Percentiles rank a stretch among this genome's conserved stretches.
These are phyloP conservation scores for Colletotrichum tabaci DNA, from an alignment of 2,329 filamentous ascomycete species.

Conservation along the genomic window DNA sequence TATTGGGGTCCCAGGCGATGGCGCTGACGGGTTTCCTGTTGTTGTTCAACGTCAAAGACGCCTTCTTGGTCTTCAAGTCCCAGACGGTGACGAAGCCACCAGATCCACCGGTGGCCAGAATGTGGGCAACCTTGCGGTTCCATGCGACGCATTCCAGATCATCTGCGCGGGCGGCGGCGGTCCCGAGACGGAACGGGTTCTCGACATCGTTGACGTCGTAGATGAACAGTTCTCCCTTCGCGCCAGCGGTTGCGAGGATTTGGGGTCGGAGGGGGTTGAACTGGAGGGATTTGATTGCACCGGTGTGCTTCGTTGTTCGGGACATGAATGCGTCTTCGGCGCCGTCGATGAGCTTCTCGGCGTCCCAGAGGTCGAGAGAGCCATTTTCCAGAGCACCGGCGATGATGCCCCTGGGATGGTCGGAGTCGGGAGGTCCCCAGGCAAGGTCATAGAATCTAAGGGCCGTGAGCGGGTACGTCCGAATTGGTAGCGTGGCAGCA, in stretches of 20 bases:
- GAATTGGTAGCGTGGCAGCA: conserved; percentile 7
- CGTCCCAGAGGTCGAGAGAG: conserved; percentile 93
- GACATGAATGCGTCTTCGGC: conserved; percentile 84
- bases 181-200: conserved; percentile 91
- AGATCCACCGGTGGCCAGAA: conserved; percentile 92
- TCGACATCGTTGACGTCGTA: conserved; percentile 93
- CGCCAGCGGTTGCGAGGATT: conserved; percentile 91
- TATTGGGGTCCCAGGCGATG: conserved; percentile 97
- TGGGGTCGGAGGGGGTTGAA: conserved; percentile 96
- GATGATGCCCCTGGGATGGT: conserved; percentile 88
- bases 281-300: conserved; percentile 93
- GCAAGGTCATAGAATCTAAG: conserved; percentile 95
- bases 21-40: conserved; percentile 95
- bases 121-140: conserved; percentile 98
- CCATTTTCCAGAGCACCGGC: conserved; percentile 96
- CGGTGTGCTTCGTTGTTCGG: conserved; percentile 89
- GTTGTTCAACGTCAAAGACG: conserved; percentile 95
- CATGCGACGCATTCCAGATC: conserved; percentile 97
- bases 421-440: conserved; percentile 87
- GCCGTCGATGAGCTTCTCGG: conserved; percentile 74
- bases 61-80: conserved; percentile 98
- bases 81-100: conserved; percentile 98
- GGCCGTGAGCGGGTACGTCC: conserved; percentile 27
- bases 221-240: conserved; percentile 96
- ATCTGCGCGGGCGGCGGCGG: conserved; percentile 88